Base-by-base conservation (phyloP, 345 rosid genomes). In the Rhizophora mangle region DNA sequence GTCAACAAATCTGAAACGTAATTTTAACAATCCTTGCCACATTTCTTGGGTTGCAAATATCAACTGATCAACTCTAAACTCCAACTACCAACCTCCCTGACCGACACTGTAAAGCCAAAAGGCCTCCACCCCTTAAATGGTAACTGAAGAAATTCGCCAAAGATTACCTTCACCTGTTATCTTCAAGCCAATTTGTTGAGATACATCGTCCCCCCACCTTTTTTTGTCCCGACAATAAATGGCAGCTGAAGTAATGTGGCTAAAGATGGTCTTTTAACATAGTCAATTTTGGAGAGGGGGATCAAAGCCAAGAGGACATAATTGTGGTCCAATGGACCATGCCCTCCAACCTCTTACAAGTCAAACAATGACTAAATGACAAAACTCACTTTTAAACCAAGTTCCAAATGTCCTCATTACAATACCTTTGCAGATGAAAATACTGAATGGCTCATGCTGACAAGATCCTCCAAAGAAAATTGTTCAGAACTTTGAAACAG, bases 341-440 rank as follows among this genome's bases (percentile, higher is more conserved):
- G 49, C 49, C 49, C 49, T 13, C 49, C 49, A 43, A 43, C 49
- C 49, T 13, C 18, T 15, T 43, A 43, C 49, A 43, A 5, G 18
- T 43, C 60, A 24, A 22, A 21, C 60, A 56, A 46, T 18, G 10
- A 63, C 37, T 13, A 15, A 16, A 53, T 36, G 59, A 53, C 13
- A 56, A 39, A 1, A 64, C 36, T 16, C 32, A 65, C 32, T 22
- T 24, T 32, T 34, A 11, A 55, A 37, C 19, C 29, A 31, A 53
- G 32, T 15, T 30, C 4, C 13, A 64, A 31, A 54, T 18, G 19
- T 20, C 30, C 37, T 24, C 21, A 8, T 5, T 63, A 24, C 30
- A 71, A 57, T 64, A 95, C 99, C 98, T 92, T 89, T 60, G 81
- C 46, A 31, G 89, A 84, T 19, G 96, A 79, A 75, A 86, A 86